Percentiles rank a stretch among this genome's conserved stretches.
Evolutionary conservation across 441 rosid genomes (phyloP).

Genomic region (Brassica hybrid): DNA sequence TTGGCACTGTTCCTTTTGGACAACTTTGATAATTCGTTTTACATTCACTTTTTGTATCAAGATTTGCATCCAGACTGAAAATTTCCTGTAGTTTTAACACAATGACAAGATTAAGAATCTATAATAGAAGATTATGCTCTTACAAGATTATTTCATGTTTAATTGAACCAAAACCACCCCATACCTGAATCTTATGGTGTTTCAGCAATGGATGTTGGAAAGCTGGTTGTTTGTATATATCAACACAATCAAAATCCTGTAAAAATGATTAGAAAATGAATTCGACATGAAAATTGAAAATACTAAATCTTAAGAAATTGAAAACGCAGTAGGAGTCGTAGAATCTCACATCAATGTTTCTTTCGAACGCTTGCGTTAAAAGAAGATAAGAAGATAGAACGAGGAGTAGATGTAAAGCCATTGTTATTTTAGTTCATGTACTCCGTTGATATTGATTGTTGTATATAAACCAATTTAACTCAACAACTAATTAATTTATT

Average conservation of each 20-base stretch:
- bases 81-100: background rate
- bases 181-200: no score
- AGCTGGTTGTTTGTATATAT: no score
- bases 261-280: no score
- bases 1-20: background rate
- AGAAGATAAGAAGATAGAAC: background rate
- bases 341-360: conserved; percentile 6
- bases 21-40: background rate
- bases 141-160: no score
- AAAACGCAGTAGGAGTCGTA: no score
- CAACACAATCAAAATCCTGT: no score
- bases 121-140: no score
- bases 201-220: no score
- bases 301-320: no score
- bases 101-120: no score
- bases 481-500: background rate
- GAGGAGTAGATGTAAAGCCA: background rate
- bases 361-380: background rate
- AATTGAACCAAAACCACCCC: no score
- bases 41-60: background rate
- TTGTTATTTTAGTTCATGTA: background rate
- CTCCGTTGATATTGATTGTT: background rate
- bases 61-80: background rate
- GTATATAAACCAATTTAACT: background rate
- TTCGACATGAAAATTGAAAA: no score